Conservation (phyloP, 2,329 filamentous ascomycete species). For the Macrophomina tecta region DNA sequence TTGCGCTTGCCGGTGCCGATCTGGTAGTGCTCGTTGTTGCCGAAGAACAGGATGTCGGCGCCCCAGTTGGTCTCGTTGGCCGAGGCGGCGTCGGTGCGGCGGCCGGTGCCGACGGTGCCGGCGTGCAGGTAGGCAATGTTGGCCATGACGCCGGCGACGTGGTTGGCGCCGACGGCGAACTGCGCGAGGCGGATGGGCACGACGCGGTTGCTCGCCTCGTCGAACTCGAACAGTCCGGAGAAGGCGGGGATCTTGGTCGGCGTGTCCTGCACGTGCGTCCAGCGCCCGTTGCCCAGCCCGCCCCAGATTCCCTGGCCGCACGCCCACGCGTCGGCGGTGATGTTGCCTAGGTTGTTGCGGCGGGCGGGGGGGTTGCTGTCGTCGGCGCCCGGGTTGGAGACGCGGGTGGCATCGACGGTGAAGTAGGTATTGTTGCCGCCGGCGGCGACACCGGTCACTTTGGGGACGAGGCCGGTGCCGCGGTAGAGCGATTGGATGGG, state of each 20-base stretch:
- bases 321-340: conserved; percentile 81
- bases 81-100: conserved; percentile 32
- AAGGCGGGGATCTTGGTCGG: conserved; percentile 83
- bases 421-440: conserved; percentile 90
- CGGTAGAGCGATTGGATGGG: conserved; percentile 75
- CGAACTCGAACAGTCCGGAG: conserved; percentile 84
- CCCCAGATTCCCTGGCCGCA: conserved; percentile 88
- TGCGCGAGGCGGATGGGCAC: conserved; percentile 78
- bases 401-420: conserved; percentile 75
- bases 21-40: conserved; percentile 92
- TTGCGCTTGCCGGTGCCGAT: conserved; percentile 88
- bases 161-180: conserved; percentile 78
- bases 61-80: conserved; percentile 85
- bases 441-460: conserved; percentile 79
- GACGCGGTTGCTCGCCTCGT: conserved; percentile 71
- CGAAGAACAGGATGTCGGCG: conserved; percentile 89
- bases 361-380: conserved; percentile 29
- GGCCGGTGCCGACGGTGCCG: conserved; percentile 50
- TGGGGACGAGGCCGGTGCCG: conserved; percentile 66
- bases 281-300: conserved; percentile 81
- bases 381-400: conserved; percentile 53
- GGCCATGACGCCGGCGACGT: conserved; percentile 81
- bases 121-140: conserved; percentile 75
- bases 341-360: conserved; percentile 54
- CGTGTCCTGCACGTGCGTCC: conserved; percentile 82